A percentile compares a stretch with the other conserved stretches of the same genome.
These are phyloP conservation scores for Lobulomyces angularis DNA, from an alignment of 192 early-diverging fungal species.

Conservation along the genomic window DNA sequence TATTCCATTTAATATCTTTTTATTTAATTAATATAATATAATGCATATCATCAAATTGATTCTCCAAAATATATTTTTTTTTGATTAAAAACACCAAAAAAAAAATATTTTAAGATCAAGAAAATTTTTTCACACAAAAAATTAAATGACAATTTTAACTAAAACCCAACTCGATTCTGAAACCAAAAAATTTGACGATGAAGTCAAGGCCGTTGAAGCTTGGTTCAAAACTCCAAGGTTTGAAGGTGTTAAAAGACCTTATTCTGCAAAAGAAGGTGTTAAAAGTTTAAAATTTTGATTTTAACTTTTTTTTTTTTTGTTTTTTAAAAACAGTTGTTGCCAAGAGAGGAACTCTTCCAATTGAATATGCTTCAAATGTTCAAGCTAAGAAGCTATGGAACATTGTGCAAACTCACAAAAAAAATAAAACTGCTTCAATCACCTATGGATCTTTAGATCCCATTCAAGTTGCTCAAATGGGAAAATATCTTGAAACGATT, in stretches of 20 bases:
- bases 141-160: too few species aligned
- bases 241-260: slow-evolving; percentile 68
- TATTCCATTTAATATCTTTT: too few species aligned
- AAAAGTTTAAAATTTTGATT: too few species aligned
- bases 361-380: slow-evolving; percentile 64
- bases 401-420: slow-evolving; percentile 64
- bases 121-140: too few species aligned
- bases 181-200: slow-evolving; percentile 72
- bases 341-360: slow-evolving; percentile 73
- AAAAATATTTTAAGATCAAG: too few species aligned
- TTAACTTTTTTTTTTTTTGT: too few species aligned
- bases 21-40: too few species aligned
- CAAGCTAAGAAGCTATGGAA: slow-evolving; percentile 92
- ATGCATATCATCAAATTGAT: too few species aligned
- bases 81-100: too few species aligned
- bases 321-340: slow-evolving; percentile 67
- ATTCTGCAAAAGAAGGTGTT: slow-evolving; percentile 50
- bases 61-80: too few species aligned
- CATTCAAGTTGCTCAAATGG: slow-evolving; percentile 85
- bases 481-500: slow-evolving; percentile 89
- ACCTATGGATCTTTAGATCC: slow-evolving; percentile 94
- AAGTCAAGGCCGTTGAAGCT: slow-evolving; percentile 70
- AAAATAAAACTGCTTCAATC: slow-evolving; percentile 66
- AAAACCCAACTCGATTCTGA: too few species aligned
- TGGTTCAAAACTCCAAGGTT: slow-evolving; percentile 85